Percentiles rank a stretch among this genome's conserved stretches.
Evolutionary conservation across 176 grass and related monocot species (phyloP).

Genomic region (Tillandsia leiboldiana): DNA sequence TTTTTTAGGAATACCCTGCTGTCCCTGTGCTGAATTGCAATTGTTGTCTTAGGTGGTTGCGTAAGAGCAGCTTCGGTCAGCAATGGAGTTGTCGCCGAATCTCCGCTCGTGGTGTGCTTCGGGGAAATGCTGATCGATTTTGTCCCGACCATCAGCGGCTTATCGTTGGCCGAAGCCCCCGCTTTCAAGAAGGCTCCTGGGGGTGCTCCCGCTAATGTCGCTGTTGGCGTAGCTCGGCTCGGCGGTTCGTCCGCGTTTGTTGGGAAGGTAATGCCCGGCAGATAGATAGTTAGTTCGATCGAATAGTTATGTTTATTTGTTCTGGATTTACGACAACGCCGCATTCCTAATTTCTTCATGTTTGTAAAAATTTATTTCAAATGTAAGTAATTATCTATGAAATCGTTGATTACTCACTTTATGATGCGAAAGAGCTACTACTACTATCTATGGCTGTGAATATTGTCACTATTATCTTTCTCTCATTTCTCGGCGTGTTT

Average conservation of each 20-base stretch:
- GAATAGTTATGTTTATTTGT: too few relatives aligned
- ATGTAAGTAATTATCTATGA: too few relatives aligned
- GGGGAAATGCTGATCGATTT: conserved; percentile 94
- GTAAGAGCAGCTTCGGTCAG: conserved; percentile 29
- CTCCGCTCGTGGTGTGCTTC: conserved; percentile 72
- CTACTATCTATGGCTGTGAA: neutral
- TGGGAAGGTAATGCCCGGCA: conserved; percentile 51
- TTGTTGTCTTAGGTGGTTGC: conserved; percentile 36
- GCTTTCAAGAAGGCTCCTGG: conserved; percentile 96
- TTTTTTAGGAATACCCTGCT: conserved; percentile 11
- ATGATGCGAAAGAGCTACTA: too few relatives aligned
- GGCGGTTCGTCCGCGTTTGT: conserved; percentile 88
- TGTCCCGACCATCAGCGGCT: conserved; percentile 59
- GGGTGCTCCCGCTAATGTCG: conserved; percentile 91
- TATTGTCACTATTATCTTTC: conserved; percentile 2
- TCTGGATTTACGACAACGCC: too few relatives aligned
- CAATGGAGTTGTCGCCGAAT: conserved; percentile 28
- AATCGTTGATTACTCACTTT: too few relatives aligned
- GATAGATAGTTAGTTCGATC: too few relatives aligned
- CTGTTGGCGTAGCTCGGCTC: conserved; percentile 85
- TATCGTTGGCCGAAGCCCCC: conserved; percentile 62
- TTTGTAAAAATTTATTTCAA: too few relatives aligned
- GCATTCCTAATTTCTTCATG: too few relatives aligned
- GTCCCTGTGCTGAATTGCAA: conserved; percentile 12
- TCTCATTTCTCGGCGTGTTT: neutral